These are phyloP conservation scores for Stromatinia cepivora DNA, from an alignment of 2,329 filamentous ascomycete species.

Conservation along the genomic window DNA sequence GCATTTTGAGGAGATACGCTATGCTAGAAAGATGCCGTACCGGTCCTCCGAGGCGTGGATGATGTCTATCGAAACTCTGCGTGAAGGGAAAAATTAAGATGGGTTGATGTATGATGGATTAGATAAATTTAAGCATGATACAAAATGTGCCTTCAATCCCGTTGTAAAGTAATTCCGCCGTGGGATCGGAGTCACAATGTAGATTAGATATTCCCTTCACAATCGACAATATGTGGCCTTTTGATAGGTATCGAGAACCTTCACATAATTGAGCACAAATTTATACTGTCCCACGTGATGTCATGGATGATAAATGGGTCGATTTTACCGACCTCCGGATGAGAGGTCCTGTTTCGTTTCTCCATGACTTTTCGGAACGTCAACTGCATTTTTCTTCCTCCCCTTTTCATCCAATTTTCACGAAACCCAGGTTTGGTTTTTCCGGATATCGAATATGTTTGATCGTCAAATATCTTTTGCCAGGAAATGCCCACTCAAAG, in stretches of 20 bases:
- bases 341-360: no score
- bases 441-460: no score
- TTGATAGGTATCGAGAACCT: neutral
- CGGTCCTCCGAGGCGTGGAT: neutral
- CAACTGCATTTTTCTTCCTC: no score
- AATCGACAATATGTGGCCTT: neutral
- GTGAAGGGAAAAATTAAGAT: neutral
- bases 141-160: neutral
- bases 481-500: neutral
- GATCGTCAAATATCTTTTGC: neutral
- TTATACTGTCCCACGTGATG: neutral
- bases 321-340: neutral
- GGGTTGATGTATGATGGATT: neutral
- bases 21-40: neutral
- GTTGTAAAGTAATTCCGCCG: no score
- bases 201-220: neutral
- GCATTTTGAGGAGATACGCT: neutral
- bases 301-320: neutral
- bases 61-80: neutral
- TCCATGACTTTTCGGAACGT: no score
- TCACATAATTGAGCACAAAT: neutral
- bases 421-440: no score
- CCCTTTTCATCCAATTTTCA: no score
- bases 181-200: no score
- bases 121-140: neutral